A percentile compares a stretch with the other conserved stretches of the same genome.
Conservation (phyloP, 176 grass and related monocot species). For the Bolboschoenus planiculmis region DNA sequence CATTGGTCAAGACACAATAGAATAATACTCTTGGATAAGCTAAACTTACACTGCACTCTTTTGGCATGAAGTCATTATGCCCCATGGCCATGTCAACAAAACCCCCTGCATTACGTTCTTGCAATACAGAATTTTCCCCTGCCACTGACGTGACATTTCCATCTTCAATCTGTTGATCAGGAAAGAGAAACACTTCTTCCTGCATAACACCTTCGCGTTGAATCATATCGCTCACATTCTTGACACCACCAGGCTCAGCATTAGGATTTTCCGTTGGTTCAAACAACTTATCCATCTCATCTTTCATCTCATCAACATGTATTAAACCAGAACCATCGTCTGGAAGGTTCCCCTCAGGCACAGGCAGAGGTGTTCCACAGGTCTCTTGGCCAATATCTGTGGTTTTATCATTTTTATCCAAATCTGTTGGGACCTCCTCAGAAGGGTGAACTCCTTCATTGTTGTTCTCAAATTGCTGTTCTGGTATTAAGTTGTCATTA, state of each 20-base stretch:
- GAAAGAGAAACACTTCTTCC: slow-evolving; percentile 27
- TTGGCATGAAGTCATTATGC: slow-evolving; percentile 40
- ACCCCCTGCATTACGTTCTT: slow-evolving; percentile 53
- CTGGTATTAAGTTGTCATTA: slow-evolving; percentile 18
- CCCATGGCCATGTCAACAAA: slow-evolving; percentile 39
- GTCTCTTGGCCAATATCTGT: not conserved
- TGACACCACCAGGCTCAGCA: slow-evolving; percentile 33
- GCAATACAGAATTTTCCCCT: slow-evolving; percentile 74
- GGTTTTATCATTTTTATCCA: slow-evolving; percentile 21
- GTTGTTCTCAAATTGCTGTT: slow-evolving; percentile 14
- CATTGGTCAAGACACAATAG: not conserved
- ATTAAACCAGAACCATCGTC: slow-evolving; percentile 1
- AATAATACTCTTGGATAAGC: not conserved
- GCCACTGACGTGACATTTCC: slow-evolving; percentile 52
- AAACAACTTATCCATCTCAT: slow-evolving; percentile 24
- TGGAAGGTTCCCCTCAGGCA: slow-evolving; percentile 21
- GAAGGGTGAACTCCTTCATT: slow-evolving; percentile 3
- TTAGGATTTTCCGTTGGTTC: slow-evolving; percentile 40
- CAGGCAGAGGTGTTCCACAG: slow-evolving; percentile 17
- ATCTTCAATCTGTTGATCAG: slow-evolving; percentile 23
- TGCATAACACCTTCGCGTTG: slow-evolving; percentile 14
- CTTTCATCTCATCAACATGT: slow-evolving; percentile 23
- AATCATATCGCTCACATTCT: slow-evolving; percentile 15
- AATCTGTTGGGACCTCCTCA: slow-evolving; percentile 22
- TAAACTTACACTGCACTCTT: slow-evolving; percentile 81